Percentiles rank a stretch among this genome's conserved stretches.
Conservation (phyloP, 441 rosid genomes). For the Kokia cookei region DNA sequence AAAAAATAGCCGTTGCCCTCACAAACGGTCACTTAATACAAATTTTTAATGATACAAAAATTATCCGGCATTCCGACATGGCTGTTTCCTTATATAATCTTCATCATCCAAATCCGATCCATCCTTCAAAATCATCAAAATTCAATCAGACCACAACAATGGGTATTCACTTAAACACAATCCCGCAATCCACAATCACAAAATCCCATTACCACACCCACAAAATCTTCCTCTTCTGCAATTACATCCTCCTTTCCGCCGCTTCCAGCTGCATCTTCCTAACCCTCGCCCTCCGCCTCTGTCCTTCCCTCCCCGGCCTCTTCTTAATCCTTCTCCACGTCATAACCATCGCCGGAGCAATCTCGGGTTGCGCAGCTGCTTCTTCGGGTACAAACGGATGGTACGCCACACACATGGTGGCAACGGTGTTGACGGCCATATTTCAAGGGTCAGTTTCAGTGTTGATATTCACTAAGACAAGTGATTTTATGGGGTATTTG, state of each 20-base stretch:
- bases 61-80: not conserved
- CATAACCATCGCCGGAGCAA: conserved; percentile 57
- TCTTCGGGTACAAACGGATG: conserved; percentile 40
- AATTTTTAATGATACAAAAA: not conserved
- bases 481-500: conserved; percentile 43
- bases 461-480: conserved; percentile 57
- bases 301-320: conserved; percentile 77
- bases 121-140: not conserved
- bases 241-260: conserved; percentile 83
- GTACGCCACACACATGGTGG: conserved; percentile 82
- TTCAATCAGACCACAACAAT: not conserved
- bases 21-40: not conserved
- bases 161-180: conserved; percentile 20
- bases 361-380: conserved; percentile 69
- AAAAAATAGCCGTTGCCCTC: not conserved
- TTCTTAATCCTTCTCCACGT: conserved; percentile 73
- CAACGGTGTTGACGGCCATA: conserved; percentile 71
- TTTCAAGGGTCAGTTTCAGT: conserved; percentile 85
- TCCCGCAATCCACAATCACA: conserved; percentile 15
- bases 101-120: not conserved
- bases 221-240: conserved; percentile 66
- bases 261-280: conserved; percentile 91
- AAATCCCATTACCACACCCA: conserved; percentile 47
- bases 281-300: conserved; percentile 72
- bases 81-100: not conserved